Evolutionary conservation across 148 eudicot genomes (phyloP).

Genomic region (Silene conica): DNA sequence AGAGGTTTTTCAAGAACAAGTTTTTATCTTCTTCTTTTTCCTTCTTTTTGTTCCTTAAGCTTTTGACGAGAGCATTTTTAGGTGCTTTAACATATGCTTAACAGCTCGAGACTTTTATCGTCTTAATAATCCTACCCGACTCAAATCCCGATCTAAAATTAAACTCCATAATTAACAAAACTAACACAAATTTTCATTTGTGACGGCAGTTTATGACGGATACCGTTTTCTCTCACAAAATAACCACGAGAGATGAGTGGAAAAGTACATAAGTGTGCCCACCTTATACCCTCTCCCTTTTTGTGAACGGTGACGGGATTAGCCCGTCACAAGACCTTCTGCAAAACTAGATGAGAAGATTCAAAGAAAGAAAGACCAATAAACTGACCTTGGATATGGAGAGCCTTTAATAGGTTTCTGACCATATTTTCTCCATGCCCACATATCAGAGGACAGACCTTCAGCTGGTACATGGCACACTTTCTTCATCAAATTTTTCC

Average conservation of each 20-base stretch:
- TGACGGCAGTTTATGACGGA: no score
- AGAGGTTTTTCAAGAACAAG: constrained; percentile 4
- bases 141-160: background rate
- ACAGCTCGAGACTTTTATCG: no score
- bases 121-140: no score
- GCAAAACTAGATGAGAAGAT: no score
- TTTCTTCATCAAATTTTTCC: constrained; percentile 74
- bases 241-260: no score
- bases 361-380: constrained; percentile 4
- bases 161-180: background rate
- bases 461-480: constrained; percentile 87
- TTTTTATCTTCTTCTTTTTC: background rate
- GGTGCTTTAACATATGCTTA: background rate
- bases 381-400: constrained; percentile 78
- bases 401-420: constrained; percentile 98
- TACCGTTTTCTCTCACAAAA: no score
- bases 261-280: no score
- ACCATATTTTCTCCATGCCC: constrained; percentile 99
- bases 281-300: no score
- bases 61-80: constrained; percentile 9
- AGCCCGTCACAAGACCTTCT: no score
- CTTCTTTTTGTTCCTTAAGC: constrained; percentile 2
- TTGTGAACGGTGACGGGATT: no score
- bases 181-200: no score
- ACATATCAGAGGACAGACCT: constrained; percentile 74